Conservation (phyloP, 495 filamentous ascomycete genomes). For the Penicillium subrubescens region DNA sequence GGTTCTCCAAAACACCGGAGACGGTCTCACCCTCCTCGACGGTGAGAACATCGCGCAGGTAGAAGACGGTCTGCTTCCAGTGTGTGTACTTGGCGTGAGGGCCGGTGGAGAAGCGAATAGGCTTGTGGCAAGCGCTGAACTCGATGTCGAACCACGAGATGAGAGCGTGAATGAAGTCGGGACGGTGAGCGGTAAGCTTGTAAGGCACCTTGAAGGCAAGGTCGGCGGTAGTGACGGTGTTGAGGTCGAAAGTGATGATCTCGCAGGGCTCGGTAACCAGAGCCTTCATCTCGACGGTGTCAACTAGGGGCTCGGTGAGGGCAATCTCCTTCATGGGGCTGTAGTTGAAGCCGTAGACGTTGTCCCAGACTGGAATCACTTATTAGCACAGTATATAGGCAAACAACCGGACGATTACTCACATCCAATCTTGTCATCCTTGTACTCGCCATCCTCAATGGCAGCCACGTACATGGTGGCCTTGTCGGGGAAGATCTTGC, state of each 20-base stretch:
- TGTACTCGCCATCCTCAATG: conserved; percentile 84
- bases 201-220: conserved; percentile 76
- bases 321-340: conserved; percentile 83
- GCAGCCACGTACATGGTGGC: conserved; percentile 87
- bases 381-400: background rate
- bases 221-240: conserved; percentile 72
- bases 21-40: conserved; percentile 78
- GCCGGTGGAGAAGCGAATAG: conserved; percentile 80
- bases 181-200: conserved; percentile 69
- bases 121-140: conserved; percentile 92
- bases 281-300: conserved; percentile 76
- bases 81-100: conserved; percentile 91
- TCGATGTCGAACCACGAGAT: conserved; percentile 99
- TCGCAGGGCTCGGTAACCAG: conserved; percentile 77
- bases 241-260: conserved; percentile 80
- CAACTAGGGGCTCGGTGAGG: conserved; percentile 81
- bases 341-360: conserved; percentile 98
- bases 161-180: conserved; percentile 91
- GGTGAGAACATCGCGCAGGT: conserved; percentile 80
- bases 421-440: conserved; percentile 88
- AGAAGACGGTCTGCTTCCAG: conserved; percentile 96
- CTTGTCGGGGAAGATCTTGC: conserved; percentile 90
- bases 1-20: conserved; percentile 71
- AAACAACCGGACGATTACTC: conserved; percentile 26
- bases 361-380: conserved; percentile 78